Conservation (phyloP, 1,284 basidiomycete genomes). For the Malassezia pachydermatis region DNA sequence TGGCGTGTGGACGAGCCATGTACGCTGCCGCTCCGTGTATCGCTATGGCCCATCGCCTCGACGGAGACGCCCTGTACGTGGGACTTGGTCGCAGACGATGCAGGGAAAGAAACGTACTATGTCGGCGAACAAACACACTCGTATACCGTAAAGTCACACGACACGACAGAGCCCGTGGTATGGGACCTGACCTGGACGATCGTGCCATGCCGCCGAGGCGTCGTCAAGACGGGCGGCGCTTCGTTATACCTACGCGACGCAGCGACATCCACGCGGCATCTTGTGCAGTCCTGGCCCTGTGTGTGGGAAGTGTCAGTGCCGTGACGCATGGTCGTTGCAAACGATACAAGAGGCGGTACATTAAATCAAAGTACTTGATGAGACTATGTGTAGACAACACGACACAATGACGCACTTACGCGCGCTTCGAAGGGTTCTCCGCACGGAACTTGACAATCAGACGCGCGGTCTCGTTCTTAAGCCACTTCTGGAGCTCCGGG, state of each 20-base stretch:
- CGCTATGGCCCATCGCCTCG: background rate
- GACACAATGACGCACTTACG: too few relatives aligned
- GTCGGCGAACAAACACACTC: too few relatives aligned
- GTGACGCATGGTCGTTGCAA: too few relatives aligned
- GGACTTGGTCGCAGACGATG: too few relatives aligned
- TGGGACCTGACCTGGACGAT: too few relatives aligned
- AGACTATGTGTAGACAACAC: too few relatives aligned
- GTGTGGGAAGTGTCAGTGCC: background rate
- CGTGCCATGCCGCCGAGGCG: background rate
- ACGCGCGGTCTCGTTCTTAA: constrained; percentile 34
- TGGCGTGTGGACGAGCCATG: constrained; percentile 1
- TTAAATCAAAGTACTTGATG: too few relatives aligned
- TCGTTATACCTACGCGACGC: background rate
- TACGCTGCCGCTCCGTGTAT: background rate
- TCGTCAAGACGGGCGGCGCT: background rate
- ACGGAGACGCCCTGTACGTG: too few relatives aligned
- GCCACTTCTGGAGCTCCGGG: constrained; percentile 29
- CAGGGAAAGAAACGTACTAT: too few relatives aligned
- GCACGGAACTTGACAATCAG: constrained; percentile 24
- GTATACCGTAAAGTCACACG: too few relatives aligned
- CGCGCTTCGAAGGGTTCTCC: constrained; percentile 5
- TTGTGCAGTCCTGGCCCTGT: background rate
- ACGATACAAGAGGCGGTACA: too few relatives aligned
- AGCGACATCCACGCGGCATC: background rate
- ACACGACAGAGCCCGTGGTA: too few relatives aligned